Base-by-base conservation (phyloP, 495 filamentous ascomycete genomes). In the Aspergillus cavernicola region DNA sequence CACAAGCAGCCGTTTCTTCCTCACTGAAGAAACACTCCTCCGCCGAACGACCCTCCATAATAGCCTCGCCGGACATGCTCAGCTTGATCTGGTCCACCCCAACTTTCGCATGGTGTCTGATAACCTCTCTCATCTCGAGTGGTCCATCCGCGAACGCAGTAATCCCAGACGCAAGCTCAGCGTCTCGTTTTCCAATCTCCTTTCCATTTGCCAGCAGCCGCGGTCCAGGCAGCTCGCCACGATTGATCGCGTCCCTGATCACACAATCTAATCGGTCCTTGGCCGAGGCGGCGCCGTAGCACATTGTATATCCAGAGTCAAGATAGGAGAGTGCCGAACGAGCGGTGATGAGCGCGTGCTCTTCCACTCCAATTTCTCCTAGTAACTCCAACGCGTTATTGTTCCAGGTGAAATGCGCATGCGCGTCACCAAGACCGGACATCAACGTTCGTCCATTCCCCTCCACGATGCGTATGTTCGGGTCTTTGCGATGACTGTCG, bases 81-180 rank as follows among this genome's bases (percentile, higher is more conserved):
- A 81, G 64, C 56, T 81, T 81, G 51, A 81, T 67, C 37, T 79
- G 73, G 52, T 81, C 78, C 0, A 78, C 70, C 4, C 78, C 78
- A 2, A 80, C 24, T 4, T 65, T 57, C 18, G 71, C 58, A 60
- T 78, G 71, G 20, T 72, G 63, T 22, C 74, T 66, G 26, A 78
- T 75, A 0, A 67, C 65, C 48, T 73, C 61, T 28, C 74, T 60
- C 72, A 78, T 79, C 50, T 74, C 72, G 31, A 70, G 59, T 18
- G 69, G 69, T 15, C 70, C 73, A 50, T 75, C 68, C 1, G 78
- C 77, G 54, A 65, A 80, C 0, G 72, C 70, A 20, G 75, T 77
- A 45, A 81, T 81, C 16, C 69, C 67, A 23, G 66, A 55, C 8
- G 73, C 69, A 0, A 80, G 62, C 13, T 75, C 76, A 0, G 75